Percentiles rank a stretch among this genome's conserved stretches.
Evolutionary conservation across 306 rosid species (phyloP).

Genomic region (Medicago lupulina): DNA sequence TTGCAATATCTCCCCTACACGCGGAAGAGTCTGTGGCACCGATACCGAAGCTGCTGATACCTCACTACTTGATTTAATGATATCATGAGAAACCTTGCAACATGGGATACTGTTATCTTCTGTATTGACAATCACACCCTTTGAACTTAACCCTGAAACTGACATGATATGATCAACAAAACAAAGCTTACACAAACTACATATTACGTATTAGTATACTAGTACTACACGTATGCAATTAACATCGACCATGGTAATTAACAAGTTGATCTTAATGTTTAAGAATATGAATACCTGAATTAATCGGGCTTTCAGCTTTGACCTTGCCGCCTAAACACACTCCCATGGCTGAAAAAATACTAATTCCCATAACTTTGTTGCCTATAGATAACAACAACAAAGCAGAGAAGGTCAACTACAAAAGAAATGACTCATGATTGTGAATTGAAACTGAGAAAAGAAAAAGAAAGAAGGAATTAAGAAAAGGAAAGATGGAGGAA

Average conservation of each 20-base stretch:
- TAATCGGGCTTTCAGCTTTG: constrained; percentile 42
- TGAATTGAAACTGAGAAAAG: not conserved
- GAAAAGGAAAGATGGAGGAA: no score
- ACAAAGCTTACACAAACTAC: constrained; percentile 9
- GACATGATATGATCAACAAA: constrained; percentile 12
- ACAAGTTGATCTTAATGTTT: not conserved
- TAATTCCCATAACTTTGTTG: constrained; percentile 35
- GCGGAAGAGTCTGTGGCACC: constrained; percentile 40
- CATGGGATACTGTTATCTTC: constrained; percentile 39
- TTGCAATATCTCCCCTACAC: constrained; percentile 60
- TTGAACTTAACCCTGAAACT: constrained; percentile 55
- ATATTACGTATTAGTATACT: not conserved
- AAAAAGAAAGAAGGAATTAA: not conserved
- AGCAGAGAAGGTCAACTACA: not conserved
- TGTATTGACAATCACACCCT: constrained; percentile 40
- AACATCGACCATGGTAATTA: not conserved
- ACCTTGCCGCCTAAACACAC: constrained; percentile 50
- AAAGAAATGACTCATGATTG: constrained; percentile 30
- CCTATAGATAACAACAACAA: constrained; percentile 51
- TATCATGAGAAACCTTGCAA: constrained; percentile 32
- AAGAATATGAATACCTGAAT: constrained; percentile 44
- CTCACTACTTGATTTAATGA: constrained; percentile 40
- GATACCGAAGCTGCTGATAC: constrained; percentile 36
- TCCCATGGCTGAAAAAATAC: constrained; percentile 57
- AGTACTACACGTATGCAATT: not conserved